Percentiles rank a stretch among this genome's conserved stretches.
These are phyloP conservation scores for Fraxinus platypoda DNA, from an alignment of 305 asterid species.

Conservation along the genomic window DNA sequence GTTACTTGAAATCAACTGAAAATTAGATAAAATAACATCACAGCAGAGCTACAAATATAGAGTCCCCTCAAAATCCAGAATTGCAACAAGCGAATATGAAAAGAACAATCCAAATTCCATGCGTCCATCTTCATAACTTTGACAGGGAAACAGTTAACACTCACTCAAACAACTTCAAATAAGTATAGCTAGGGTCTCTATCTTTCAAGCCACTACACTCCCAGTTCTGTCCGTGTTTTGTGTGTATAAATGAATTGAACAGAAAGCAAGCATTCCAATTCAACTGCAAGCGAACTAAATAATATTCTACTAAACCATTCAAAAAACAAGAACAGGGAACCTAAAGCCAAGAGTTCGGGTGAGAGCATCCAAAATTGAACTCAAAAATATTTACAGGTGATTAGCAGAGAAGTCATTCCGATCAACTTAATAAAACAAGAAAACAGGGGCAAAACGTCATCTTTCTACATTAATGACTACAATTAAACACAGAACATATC, in stretches of 20 bases:
- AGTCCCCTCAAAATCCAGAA: slow-evolving; percentile 16
- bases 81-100: slow-evolving; percentile 3
- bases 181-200: neutral
- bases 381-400: slow-evolving; percentile 2
- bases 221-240: slow-evolving; percentile 12
- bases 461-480: slow-evolving; percentile 5
- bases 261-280: slow-evolving; percentile 9
- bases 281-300: slow-evolving; percentile 5
- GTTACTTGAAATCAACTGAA: neutral
- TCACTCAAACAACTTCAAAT: slow-evolving; percentile 7
- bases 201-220: slow-evolving; percentile 1
- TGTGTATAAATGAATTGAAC: slow-evolving; percentile 1
- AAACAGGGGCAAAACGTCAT: slow-evolving; percentile 19
- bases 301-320: neutral
- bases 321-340: neutral
- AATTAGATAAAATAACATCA: slow-evolving; percentile 3
- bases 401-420: slow-evolving; percentile 9
- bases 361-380: neutral
- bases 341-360: neutral
- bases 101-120: slow-evolving; percentile 18
- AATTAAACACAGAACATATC: neutral
- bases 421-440: neutral
- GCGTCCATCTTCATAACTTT: slow-evolving; percentile 9
- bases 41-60: neutral
- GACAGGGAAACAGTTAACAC: neutral